A percentile compares a stretch with the other conserved stretches of the same genome.
Conservation (phyloP, 2,329 filamentous ascomycete species). For the Xylariomycetidae sp. region DNA sequence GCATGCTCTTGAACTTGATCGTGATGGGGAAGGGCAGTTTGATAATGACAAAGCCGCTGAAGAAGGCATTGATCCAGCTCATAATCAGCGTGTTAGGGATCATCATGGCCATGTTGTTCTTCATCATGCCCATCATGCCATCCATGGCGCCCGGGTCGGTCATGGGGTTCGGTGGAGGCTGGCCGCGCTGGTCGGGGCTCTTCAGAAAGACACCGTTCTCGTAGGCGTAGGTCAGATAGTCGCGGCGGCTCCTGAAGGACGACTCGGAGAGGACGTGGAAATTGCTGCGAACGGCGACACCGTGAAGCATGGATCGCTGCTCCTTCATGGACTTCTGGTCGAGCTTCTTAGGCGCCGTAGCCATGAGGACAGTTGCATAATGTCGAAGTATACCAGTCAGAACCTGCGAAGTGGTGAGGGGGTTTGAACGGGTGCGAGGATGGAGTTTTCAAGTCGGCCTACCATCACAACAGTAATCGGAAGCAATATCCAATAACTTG, state of each 20-base stretch:
- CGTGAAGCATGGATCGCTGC: slow-evolving; percentile 78
- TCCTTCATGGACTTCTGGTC: slow-evolving; percentile 74
- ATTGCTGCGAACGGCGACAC: slow-evolving; percentile 79
- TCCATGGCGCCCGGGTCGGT: slow-evolving; percentile 96
- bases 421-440: too few relatives aligned
- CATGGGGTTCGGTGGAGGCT: slow-evolving; percentile 90
- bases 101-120: slow-evolving; percentile 99
- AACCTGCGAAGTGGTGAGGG: slow-evolving; percentile 55
- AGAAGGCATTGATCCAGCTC: slow-evolving; percentile 99
- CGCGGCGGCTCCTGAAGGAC: slow-evolving; percentile 76
- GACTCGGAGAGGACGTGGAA: slow-evolving; percentile 71
- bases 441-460: slow-evolving; percentile 2
- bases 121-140: slow-evolving; percentile 99
- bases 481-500: slow-evolving; percentile 98
- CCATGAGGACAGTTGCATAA: slow-evolving; percentile 90
- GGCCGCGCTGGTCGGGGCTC: slow-evolving; percentile 78
- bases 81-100: slow-evolving; percentile 98
- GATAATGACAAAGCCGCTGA: slow-evolving; percentile 97
- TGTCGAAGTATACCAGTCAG: slow-evolving; percentile 93
- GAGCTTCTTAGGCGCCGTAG: slow-evolving; percentile 76
- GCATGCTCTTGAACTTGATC: slow-evolving; percentile 99
- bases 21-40: slow-evolving; percentile 97
- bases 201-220: slow-evolving; percentile 86
- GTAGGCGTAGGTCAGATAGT: slow-evolving; percentile 73
- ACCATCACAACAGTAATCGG: slow-evolving; percentile 98